Conservation (phyloP, 1,284 basidiomycete genomes). For the Chondrostereum purpureum region DNA sequence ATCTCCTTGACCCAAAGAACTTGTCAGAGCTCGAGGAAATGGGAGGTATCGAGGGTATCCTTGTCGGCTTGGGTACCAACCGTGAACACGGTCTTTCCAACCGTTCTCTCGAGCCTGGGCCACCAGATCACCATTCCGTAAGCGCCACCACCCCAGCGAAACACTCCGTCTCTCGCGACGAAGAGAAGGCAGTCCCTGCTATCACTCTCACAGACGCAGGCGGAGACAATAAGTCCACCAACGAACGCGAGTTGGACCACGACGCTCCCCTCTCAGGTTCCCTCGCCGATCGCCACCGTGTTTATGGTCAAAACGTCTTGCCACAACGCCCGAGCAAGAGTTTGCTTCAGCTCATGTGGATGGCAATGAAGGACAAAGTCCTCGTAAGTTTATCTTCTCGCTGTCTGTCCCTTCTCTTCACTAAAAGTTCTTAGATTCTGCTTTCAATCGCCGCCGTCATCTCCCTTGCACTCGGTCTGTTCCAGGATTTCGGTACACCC, state of each 20-base stretch:
- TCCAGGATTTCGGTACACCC: slow-evolving; percentile 82
- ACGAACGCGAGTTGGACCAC: slow-evolving; percentile 12
- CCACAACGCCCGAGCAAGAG: slow-evolving; percentile 77
- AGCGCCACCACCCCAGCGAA: slow-evolving; percentile 34
- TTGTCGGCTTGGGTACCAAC: slow-evolving; percentile 74
- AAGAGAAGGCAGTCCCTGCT: slow-evolving; percentile 23
- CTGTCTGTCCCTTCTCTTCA: slow-evolving; percentile 4
- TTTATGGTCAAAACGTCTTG: slow-evolving; percentile 83
- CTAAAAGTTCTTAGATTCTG: slow-evolving; percentile 53
- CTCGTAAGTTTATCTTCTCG: slow-evolving; percentile 47
- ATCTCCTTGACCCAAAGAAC: slow-evolving; percentile 86
- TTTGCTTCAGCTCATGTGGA: slow-evolving; percentile 85
- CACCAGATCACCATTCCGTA: slow-evolving; percentile 30
- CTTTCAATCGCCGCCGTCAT: slow-evolving; percentile 88
- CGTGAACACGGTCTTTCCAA: slow-evolving; percentile 47
- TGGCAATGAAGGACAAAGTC: slow-evolving; percentile 94
- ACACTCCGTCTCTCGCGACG: not conserved
- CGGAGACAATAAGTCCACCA: slow-evolving; percentile 19
- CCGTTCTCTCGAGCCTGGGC: slow-evolving; percentile 20
- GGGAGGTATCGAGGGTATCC: slow-evolving; percentile 68
- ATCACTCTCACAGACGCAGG: slow-evolving; percentile 40
- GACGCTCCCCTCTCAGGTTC: slow-evolving; percentile 46
- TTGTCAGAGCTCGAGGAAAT: slow-evolving; percentile 62
- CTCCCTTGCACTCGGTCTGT: slow-evolving; percentile 90
- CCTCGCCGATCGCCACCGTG: slow-evolving; percentile 58